Base-by-base conservation (phyloP, 495 filamentous ascomycete species). In the Aspergillus steynii region DNA sequence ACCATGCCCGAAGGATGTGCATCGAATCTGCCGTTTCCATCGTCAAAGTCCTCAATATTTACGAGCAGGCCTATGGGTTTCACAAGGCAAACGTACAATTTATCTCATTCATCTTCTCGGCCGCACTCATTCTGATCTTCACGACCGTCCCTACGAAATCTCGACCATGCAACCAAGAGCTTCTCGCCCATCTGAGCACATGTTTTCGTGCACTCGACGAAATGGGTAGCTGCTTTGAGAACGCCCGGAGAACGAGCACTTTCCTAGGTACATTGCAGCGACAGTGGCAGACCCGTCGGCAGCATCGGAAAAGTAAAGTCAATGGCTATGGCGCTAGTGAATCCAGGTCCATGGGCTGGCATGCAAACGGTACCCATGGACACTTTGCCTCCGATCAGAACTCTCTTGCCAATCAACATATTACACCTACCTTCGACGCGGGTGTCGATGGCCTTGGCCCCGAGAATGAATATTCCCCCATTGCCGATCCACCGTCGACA, bases 41-140 rank as follows among this genome's bases (percentile, higher is more conserved):
- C 7, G 55, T 65, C 10, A 57, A 68, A 25, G 58, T 74, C 4
- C 61, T 74, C 0, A 68, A 65, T 0, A 61, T 77, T 14, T 81
- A 84, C 60, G 76, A 80, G 47, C 65, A 71, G 7, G 76, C 62
- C 73, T 76, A 75, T 64, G 75, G 64, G 8, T 65, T 77, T 5
- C 25, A 53, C 25, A 51, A 37, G 0, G 65, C 66, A 28, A 68
- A 70, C 29, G 60, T 70, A 34, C 60, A 70, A 59, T 61, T 58
- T 9, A 65, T 74, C 31, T 59, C 60, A 9, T 68, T 70, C 50
- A 67, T 60, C 20, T 74, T 61, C 49, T 70, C 67, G 15, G 68
- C 71, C 9, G 62, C 69, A 26, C 59, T 71, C 51, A 56, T 63
- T 5, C 42, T 61, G 9, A 29, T 64, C 51, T 61, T 58, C 27